A percentile compares a stretch with the other conserved stretches of the same genome.
Evolutionary conservation across 1,284 basidiomycete genomes (phyloP).

Genomic region (Cryptococcus amylolentus): DNA sequence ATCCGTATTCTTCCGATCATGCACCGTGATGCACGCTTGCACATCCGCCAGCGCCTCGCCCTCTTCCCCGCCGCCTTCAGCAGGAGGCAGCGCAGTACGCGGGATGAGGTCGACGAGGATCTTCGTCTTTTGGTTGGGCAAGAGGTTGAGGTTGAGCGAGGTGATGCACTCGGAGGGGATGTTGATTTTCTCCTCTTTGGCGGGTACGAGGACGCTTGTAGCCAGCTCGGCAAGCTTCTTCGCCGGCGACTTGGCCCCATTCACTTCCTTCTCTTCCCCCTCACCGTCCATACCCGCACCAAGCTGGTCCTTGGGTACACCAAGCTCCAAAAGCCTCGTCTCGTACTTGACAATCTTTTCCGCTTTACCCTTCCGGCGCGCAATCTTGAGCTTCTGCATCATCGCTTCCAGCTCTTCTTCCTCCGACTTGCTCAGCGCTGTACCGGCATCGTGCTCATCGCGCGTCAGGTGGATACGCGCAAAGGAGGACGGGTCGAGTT

Average conservation of each 20-base stretch:
- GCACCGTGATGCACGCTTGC: constrained; percentile 29
- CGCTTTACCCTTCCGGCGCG: constrained; percentile 51
- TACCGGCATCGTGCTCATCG: constrained; percentile 45
- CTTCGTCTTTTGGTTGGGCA: constrained; percentile 43
- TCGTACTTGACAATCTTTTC: constrained; percentile 55
- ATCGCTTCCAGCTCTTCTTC: constrained; percentile 55
- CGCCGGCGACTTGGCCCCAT: neutral
- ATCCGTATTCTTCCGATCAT: constrained; percentile 46
- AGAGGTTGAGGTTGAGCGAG: constrained; percentile 29
- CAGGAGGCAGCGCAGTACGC: neutral
- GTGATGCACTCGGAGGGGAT: constrained; percentile 2
- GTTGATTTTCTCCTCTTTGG: neutral
- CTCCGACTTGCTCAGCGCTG: constrained; percentile 50
- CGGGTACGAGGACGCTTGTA: neutral
- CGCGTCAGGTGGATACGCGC: constrained; percentile 23
- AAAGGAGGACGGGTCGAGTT: constrained; percentile 1
- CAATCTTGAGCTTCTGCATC: constrained; percentile 55
- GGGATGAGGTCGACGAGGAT: constrained; percentile 36
- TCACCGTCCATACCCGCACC: constrained; percentile 1
- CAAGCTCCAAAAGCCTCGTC: constrained; percentile 49
- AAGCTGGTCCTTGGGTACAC: constrained; percentile 34
- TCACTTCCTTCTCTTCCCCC: constrained; percentile 7
- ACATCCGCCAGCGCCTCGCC: constrained; percentile 6
- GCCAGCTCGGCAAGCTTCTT: neutral
- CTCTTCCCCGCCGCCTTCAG: neutral